Conservation (phyloP, 305 asterid genomes). For the Euphrasia arctica region DNA sequence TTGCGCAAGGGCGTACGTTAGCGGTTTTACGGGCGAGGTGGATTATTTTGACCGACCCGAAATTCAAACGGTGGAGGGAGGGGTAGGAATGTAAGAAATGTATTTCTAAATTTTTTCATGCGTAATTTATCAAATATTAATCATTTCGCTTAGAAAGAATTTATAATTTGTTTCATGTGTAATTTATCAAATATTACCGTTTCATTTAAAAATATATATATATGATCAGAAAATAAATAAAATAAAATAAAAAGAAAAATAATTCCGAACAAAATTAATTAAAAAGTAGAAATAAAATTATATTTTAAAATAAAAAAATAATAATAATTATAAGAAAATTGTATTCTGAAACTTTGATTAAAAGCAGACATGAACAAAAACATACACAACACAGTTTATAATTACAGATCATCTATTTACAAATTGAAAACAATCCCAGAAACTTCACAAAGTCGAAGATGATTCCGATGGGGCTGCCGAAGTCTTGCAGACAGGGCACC, state of each 20-base stretch:
- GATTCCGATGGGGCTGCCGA: conserved; percentile 40
- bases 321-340: too few relatives aligned
- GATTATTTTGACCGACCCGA: conserved; percentile 22
- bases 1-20: conserved; percentile 18
- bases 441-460: conserved; percentile 20
- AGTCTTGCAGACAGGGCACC: conserved; percentile 95
- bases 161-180: too few relatives aligned
- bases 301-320: too few relatives aligned
- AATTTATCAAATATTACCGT: too few relatives aligned
- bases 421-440: conserved; percentile 1
- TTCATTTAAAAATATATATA: too few relatives aligned
- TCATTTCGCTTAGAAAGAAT: too few relatives aligned
- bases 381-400: background rate
- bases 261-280: too few relatives aligned
- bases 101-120: background rate
- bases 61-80: background rate
- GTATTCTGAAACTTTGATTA: background rate
- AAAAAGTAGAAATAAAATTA: too few relatives aligned
- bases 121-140: too few relatives aligned
- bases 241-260: too few relatives aligned
- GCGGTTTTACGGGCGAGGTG: background rate
- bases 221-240: too few relatives aligned
- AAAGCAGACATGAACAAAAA: background rate
- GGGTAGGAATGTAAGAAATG: background rate
- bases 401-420: conserved; percentile 25